Conservation (phyloP, 192 early-diverging fungal species). For the Pilaira anomala region DNA sequence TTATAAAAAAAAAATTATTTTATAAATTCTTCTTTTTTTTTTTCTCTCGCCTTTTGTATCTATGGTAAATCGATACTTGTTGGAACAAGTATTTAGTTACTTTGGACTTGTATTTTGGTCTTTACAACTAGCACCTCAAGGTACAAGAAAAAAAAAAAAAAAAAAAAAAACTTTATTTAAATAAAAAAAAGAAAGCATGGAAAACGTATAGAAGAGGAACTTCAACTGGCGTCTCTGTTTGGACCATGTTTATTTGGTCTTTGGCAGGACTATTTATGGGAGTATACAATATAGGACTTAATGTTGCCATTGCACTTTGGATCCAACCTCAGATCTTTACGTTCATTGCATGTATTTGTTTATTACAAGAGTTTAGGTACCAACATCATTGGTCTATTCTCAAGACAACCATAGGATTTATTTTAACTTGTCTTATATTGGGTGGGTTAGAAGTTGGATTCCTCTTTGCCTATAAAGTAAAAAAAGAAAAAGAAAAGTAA, state of each 20-base stretch:
- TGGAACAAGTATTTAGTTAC: slow-evolving; percentile 25
- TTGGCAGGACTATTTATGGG: slow-evolving; percentile 39
- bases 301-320: slow-evolving; percentile 42
- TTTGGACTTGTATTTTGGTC: slow-evolving; percentile 51
- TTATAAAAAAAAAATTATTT: not conserved
- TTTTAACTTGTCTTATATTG: not conserved
- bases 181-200: slow-evolving; percentile 5
- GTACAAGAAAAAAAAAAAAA: not conserved
- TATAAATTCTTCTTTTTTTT: not conserved
- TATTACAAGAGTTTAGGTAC: slow-evolving; percentile 41
- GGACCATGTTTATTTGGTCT: slow-evolving; percentile 43
- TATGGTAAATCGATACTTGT: slow-evolving; percentile 3
- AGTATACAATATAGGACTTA: slow-evolving; percentile 38
- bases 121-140: slow-evolving; percentile 48
- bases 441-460: slow-evolving; percentile 25
- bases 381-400: slow-evolving; percentile 15
- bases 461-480: slow-evolving; percentile 22
- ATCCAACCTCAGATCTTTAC: slow-evolving; percentile 50
- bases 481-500: not conserved
- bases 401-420: not conserved
- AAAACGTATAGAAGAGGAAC: slow-evolving; percentile 41
- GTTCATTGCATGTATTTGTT: slow-evolving; percentile 34
- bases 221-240: slow-evolving; percentile 38
- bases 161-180: not conserved
- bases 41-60: not conserved